Percentiles rank a stretch among this genome's conserved stretches.
These are phyloP conservation scores for Pelargonium hybrid DNA, from an alignment of 441 rosid genomes.

Conservation along the genomic window DNA sequence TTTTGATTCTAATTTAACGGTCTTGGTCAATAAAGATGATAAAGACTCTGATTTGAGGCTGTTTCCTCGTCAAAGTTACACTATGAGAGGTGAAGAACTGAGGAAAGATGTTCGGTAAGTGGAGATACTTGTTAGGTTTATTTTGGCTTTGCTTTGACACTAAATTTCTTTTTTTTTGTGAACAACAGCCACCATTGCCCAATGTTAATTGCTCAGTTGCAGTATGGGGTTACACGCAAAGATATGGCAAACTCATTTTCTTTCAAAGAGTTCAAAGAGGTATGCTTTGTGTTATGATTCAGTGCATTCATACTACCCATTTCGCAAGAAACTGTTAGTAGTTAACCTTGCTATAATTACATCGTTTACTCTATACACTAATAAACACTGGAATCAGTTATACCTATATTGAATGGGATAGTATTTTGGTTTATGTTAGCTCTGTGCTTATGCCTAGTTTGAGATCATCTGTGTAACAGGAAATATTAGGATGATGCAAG, in stretches of 20 bases:
- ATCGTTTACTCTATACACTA: background rate
- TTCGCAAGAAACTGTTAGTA: background rate
- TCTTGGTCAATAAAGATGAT: constrained; percentile 30
- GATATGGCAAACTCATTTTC: constrained; percentile 51
- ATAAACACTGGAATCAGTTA: too few species aligned
- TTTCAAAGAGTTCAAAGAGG: constrained; percentile 19
- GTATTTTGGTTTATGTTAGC: background rate
- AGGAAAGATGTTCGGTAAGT: constrained; percentile 20
- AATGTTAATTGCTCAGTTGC: constrained; percentile 82
- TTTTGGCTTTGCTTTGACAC: constrained; percentile 1
- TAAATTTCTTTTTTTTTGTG: constrained; percentile 12
- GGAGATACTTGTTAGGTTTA: constrained; percentile 10
- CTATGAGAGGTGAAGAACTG: constrained; percentile 57
- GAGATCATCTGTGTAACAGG: background rate
- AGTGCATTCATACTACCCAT: too few species aligned
- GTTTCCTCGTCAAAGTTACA: constrained; percentile 66
- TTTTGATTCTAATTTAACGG: constrained; percentile 27
- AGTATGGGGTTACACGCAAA: constrained; percentile 67
- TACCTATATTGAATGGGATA: background rate
- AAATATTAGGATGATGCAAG: too few species aligned
- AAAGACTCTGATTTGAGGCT: constrained; percentile 29
- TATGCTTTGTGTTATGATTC: background rate
- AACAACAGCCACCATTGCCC: constrained; percentile 64
- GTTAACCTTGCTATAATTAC: background rate
- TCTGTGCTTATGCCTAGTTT: background rate